Conservation (phyloP, 208 protist species). For the Leishmania guyanensis region DNA sequence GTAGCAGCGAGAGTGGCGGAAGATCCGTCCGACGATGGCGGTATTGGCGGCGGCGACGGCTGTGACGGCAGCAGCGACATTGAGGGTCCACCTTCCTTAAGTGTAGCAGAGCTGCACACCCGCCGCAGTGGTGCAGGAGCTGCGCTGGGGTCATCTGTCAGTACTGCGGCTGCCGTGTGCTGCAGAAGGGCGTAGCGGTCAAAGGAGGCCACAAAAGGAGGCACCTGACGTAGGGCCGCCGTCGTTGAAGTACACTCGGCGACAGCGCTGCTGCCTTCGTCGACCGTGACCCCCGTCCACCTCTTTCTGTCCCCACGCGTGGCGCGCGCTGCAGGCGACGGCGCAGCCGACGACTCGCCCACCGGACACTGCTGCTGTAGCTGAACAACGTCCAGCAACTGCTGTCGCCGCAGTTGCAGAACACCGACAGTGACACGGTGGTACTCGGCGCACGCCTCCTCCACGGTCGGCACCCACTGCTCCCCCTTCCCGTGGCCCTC, state of each 20-base stretch:
- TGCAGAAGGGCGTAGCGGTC: conserved; percentile 33
- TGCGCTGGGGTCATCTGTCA: background rate
- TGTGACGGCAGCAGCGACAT: conserved; percentile 1
- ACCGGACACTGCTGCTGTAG: background rate
- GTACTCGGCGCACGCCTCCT: conserved; percentile 36
- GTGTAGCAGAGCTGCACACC: background rate
- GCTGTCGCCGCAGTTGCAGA: conserved; percentile 29
- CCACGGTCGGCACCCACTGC: conserved; percentile 26
- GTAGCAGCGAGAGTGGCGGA: background rate
- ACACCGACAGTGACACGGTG: conserved; percentile 28
- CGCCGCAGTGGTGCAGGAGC: background rate
- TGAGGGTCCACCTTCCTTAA: background rate
- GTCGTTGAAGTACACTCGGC: background rate
- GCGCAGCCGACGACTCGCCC: background rate
- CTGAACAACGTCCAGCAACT: conserved; percentile 13
- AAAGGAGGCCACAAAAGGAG: conserved; percentile 30
- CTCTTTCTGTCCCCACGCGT: background rate
- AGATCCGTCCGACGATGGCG: background rate
- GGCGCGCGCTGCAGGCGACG: background rate
- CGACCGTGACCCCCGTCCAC: background rate
- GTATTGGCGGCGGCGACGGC: background rate
- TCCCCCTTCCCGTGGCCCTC: background rate
- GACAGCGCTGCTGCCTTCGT: conserved; percentile 3
- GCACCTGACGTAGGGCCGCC: background rate
- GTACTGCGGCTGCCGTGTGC: background rate